Base-by-base conservation (phyloP, 2,329 filamentous ascomycete genomes). In the Epichloe glyceriae region DNA sequence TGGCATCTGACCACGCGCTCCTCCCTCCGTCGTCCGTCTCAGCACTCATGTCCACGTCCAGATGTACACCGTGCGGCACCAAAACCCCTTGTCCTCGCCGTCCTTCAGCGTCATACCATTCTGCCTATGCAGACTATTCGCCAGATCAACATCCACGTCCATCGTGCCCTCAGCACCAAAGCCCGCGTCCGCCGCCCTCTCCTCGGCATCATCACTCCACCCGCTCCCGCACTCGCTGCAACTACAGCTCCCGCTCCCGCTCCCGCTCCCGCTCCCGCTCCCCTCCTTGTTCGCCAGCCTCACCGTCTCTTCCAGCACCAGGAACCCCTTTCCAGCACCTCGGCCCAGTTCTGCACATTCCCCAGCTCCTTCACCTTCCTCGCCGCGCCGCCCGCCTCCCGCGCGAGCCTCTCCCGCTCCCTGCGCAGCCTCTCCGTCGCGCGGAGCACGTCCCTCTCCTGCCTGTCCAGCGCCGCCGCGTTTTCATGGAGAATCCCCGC, bases 311-410 rank as follows among this genome's bases (percentile, higher is more conserved):
- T 82, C 79, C 6, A 85, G 62, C 43, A 82, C 74, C 50, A 83
- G 55, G 56, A 85, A 81, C 57, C 83, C 53, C 79, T 66, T 72
- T 83, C 86, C 61, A 91, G 72, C 68, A 89, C 80, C 74, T 93
- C 87, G 20, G 86, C 85, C 86, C 86, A 93, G 65, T 90, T 90
- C 73, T 91, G 86, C 62, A 91, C 78, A 62, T 89, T 83, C 22
- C 86, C 86, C 54, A 89, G 72, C 72, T 89, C 86, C 69, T 89
- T 90, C 53, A 91, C 70, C 60, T 75, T 75, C 56, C 75, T 74
- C 44, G 78, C 76, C 37, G 82, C 82, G 52, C 74, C 75, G 57
- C 78, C 76, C 5, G 81, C 80, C 58, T 87, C 72, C 56, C 76
- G 76, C 56, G 79, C 76, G 61, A 87, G 75, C 65, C 79, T 77